Evolutionary conservation across 2,329 filamentous ascomycete genomes (phyloP).

Genomic region (Sporothrix variecibatus): DNA sequence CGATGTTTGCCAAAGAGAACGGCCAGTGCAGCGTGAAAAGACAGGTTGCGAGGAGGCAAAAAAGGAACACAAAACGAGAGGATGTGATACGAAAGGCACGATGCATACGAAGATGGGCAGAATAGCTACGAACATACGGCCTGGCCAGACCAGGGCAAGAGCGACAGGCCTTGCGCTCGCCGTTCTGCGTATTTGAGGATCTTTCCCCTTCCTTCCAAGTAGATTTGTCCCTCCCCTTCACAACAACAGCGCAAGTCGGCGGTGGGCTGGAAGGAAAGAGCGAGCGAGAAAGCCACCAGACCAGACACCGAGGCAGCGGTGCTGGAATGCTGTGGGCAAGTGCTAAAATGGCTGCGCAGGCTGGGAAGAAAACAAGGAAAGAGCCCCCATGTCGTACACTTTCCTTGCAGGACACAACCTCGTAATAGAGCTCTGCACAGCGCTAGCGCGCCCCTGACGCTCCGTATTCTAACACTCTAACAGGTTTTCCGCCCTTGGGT

Average conservation of each 20-base stretch:
- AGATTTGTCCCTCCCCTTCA: neutral
- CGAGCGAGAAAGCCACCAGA: neutral
- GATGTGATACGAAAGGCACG: conserved; percentile 11
- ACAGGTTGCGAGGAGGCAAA: neutral
- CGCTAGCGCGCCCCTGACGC: conserved; percentile 14
- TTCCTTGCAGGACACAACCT: conserved; percentile 10
- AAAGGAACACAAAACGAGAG: neutral
- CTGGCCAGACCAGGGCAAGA: neutral
- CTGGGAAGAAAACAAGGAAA: conserved; percentile 1
- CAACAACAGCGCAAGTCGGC: neutral
- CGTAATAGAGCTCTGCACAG: conserved; percentile 7
- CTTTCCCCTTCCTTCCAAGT: conserved; percentile 16
- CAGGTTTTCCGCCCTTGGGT: neutral
- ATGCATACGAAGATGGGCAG: neutral
- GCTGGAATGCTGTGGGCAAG: neutral
- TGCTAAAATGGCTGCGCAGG: neutral
- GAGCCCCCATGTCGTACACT: neutral
- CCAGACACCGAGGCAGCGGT: neutral
- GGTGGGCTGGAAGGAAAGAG: conserved; percentile 4
- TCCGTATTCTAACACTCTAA: neutral
- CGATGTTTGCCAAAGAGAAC: neutral
- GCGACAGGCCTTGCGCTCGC: conserved; percentile 6
- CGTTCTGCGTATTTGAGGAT: conserved; percentile 6
- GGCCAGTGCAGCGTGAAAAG: neutral
- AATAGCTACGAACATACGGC: neutral